Conservation (phyloP, 768 basidiomycete genomes). For the Lactarius evosmus region DNA sequence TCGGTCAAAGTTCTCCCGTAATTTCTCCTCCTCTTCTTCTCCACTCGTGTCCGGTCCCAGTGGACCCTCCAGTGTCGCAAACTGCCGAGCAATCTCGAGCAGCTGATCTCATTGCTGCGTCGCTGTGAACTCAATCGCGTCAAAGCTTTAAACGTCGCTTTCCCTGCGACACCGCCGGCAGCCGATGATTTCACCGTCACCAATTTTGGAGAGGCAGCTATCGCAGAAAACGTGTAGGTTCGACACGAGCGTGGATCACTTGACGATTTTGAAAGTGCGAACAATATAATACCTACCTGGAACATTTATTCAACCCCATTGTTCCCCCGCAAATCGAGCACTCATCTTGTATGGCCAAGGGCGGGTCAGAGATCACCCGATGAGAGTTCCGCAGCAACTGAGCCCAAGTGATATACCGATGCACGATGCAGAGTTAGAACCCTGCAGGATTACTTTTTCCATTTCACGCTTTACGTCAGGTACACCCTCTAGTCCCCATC, state of each 20-base stretch:
- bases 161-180: constrained; percentile 41
- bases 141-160: constrained; percentile 36
- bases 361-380: constrained; percentile 39
- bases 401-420: not conserved
- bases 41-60: constrained; percentile 41
- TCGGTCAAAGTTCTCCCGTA: constrained; percentile 35
- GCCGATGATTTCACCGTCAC: constrained; percentile 32
- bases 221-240: constrained; percentile 47
- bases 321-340: constrained; percentile 41
- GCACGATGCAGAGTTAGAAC: not conserved
- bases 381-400: constrained; percentile 43
- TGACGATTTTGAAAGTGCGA: not conserved
- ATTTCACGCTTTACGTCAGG: constrained; percentile 39
- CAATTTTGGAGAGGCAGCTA: constrained; percentile 36
- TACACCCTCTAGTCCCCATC: constrained; percentile 33
- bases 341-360: constrained; percentile 39
- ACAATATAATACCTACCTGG: constrained; percentile 33
- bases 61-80: constrained; percentile 39
- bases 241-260: not conserved
- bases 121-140: constrained; percentile 40
- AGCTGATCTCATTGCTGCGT: constrained; percentile 45
- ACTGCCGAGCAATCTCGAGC: constrained; percentile 39
- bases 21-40: constrained; percentile 41
- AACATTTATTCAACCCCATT: constrained; percentile 36
- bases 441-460: constrained; percentile 39